phyloP scores from a whole-genome alignment of 2,329 filamentous ascomycete species.

The Alternaria arborescens region DNA sequence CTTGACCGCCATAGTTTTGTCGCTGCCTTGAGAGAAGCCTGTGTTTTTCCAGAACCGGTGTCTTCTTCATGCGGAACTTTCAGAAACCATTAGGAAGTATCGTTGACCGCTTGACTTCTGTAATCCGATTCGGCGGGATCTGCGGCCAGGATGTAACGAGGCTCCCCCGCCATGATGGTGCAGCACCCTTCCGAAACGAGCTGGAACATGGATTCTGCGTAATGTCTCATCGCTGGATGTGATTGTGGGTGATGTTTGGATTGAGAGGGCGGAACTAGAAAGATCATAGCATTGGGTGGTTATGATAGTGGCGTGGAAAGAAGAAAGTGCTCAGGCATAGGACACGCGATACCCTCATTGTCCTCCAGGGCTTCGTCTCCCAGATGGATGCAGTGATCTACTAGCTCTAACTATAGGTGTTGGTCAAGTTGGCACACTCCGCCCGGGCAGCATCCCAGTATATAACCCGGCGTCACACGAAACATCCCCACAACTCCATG shows the following conservation, averaged over 20 bases:
- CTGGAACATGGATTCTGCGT: conserved; percentile 21
- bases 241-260: not conserved
- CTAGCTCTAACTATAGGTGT: not conserved
- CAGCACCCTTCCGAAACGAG: conserved; percentile 39
- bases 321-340: not conserved
- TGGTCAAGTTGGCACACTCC: not conserved
- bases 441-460: not conserved
- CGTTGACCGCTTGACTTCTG: conserved; percentile 1
- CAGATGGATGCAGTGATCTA: not conserved
- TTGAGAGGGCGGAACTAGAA: not conserved
- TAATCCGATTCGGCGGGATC: conserved; percentile 13
- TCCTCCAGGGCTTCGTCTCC: not conserved
- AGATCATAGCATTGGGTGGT: not conserved
- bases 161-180: conserved; percentile 16
- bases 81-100: conserved; percentile 16
- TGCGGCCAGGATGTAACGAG: conserved; percentile 20
- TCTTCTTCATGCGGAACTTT: conserved; percentile 23
- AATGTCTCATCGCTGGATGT: conserved; percentile 26
- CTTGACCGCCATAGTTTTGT: conserved; percentile 29
- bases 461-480: conserved; percentile 5
- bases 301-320: not conserved
- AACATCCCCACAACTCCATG: conserved; percentile 1
- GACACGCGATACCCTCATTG: not conserved
- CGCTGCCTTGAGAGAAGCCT: conserved; percentile 42
- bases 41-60: conserved; percentile 20